Conservation (phyloP, 2,329 filamentous ascomycete genomes). For the Fusarium sp. region DNA sequence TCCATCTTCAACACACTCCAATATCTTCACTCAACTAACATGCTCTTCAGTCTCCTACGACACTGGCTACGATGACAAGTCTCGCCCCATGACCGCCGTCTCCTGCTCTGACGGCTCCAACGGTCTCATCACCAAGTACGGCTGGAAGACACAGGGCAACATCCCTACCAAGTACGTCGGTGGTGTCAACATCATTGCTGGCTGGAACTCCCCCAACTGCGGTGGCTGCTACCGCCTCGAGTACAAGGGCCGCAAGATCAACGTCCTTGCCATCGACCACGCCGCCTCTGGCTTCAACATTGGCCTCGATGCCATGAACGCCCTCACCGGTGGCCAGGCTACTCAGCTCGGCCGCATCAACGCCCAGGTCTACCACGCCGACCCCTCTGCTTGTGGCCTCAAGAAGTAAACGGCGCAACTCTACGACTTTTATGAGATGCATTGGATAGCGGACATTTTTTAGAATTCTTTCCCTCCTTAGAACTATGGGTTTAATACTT, state of each 20-base stretch:
- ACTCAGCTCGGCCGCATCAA: conserved; percentile 63
- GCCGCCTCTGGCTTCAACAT: conserved; percentile 65
- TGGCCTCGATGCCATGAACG: conserved; percentile 66
- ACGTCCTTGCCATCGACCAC: conserved; percentile 68
- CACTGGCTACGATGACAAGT: conserved; percentile 72
- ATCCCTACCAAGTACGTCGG: conserved; percentile 67
- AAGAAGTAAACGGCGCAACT: conserved; percentile 38
- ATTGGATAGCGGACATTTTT: conserved; percentile 21
- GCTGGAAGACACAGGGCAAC: conserved; percentile 66
- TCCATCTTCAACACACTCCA: neutral
- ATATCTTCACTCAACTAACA: conserved; percentile 30
- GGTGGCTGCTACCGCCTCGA: conserved; percentile 69
- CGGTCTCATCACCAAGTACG: conserved; percentile 72
- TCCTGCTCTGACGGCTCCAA: conserved; percentile 76
- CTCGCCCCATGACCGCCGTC: conserved; percentile 66
- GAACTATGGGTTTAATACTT: conserved; percentile 42
- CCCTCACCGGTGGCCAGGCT: conserved; percentile 64
- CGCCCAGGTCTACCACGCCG: conserved; percentile 60
- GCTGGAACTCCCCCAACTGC: conserved; percentile 69
- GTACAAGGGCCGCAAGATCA: conserved; percentile 63
- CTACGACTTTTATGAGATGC: conserved; percentile 30
- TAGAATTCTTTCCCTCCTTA: conserved; percentile 41
- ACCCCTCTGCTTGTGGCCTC: conserved; percentile 57
- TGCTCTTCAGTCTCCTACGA: conserved; percentile 73
- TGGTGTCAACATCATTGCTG: conserved; percentile 61